Evolutionary conservation across 768 basidiomycete genomes (phyloP).

Genomic region (Rhizopogon salebrosus): DNA sequence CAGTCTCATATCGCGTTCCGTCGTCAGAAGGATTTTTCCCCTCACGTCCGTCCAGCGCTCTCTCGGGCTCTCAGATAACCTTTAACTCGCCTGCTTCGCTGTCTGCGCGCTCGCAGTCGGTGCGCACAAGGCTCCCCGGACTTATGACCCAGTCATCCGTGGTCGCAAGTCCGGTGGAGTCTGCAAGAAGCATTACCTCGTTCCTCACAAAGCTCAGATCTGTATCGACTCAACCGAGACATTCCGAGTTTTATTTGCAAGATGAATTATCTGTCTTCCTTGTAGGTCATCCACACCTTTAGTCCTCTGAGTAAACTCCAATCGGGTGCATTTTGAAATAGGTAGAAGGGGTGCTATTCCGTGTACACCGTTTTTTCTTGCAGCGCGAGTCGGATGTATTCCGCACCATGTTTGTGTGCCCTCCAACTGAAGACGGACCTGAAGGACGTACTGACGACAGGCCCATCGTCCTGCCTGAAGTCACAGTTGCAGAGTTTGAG

Average conservation of each 20-base stretch:
- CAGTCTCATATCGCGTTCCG: constrained; percentile 1
- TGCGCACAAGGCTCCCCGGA: neutral
- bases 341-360: constrained; percentile 35
- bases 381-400: constrained; percentile 34
- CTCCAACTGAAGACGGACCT: constrained; percentile 14
- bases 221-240: constrained; percentile 1
- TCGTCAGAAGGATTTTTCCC: constrained; percentile 3
- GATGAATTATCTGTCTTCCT: constrained; percentile 16
- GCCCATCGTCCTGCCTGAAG: constrained; percentile 29
- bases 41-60: constrained; percentile 1
- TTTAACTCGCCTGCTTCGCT: neutral
- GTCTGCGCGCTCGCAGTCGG: neutral
- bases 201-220: constrained; percentile 2
- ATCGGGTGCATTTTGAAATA: constrained; percentile 6
- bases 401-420: constrained; percentile 30
- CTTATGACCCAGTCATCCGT: neutral
- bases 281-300: constrained; percentile 5
- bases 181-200: constrained; percentile 1
- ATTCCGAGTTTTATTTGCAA: constrained; percentile 16
- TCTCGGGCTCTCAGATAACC: constrained; percentile 2
- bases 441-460: constrained; percentile 30
- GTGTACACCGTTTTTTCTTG: constrained; percentile 36
- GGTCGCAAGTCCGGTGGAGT: constrained; percentile 3
- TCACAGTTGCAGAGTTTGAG: constrained; percentile 31
- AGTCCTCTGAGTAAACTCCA: neutral